These are phyloP conservation scores for Curvularia spicifera DNA, from an alignment of 2,329 filamentous ascomycete species.

Conservation along the genomic window DNA sequence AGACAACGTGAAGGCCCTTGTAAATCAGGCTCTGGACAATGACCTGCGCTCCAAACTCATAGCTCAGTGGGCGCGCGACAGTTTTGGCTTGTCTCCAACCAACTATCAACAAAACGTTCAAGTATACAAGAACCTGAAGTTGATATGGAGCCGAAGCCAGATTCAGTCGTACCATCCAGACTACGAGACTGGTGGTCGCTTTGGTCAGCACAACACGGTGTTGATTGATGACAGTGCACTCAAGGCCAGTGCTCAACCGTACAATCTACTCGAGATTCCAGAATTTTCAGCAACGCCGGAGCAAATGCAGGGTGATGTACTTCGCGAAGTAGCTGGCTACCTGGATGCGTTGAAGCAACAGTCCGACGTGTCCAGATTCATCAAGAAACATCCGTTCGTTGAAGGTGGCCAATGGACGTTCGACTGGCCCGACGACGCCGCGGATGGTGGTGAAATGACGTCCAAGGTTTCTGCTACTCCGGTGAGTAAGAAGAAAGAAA, in stretches of 20 bases:
- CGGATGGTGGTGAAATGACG: constrained; percentile 23
- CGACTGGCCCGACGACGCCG: constrained; percentile 30
- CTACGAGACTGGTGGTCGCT: constrained; percentile 53
- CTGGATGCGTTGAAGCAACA: constrained; percentile 59
- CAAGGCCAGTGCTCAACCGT: constrained; percentile 83
- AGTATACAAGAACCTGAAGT: constrained; percentile 84
- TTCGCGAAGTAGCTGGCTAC: constrained; percentile 60
- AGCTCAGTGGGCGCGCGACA: constrained; percentile 79
- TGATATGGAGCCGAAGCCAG: constrained; percentile 67
- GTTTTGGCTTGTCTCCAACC: constrained; percentile 67
- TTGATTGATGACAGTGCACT: constrained; percentile 83
- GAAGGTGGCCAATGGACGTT: constrained; percentile 37
- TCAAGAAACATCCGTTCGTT: constrained; percentile 51
- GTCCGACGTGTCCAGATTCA: constrained; percentile 68
- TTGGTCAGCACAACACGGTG: constrained; percentile 86
- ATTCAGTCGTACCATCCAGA: constrained; percentile 55
- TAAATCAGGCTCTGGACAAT: constrained; percentile 66
- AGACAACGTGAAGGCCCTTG: constrained; percentile 73
- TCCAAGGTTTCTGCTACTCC: constrained; percentile 15
- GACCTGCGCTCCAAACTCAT: constrained; percentile 64
- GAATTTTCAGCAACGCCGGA: constrained; percentile 68
- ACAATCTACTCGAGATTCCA: constrained; percentile 80
- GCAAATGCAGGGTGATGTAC: constrained; percentile 51
- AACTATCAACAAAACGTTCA: constrained; percentile 78
- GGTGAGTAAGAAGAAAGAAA: constrained; percentile 16